Percentiles rank a stretch among this genome's conserved stretches.
Conservation (phyloP, 495 filamentous ascomycete genomes). For the Penicillium crystallinum region DNA sequence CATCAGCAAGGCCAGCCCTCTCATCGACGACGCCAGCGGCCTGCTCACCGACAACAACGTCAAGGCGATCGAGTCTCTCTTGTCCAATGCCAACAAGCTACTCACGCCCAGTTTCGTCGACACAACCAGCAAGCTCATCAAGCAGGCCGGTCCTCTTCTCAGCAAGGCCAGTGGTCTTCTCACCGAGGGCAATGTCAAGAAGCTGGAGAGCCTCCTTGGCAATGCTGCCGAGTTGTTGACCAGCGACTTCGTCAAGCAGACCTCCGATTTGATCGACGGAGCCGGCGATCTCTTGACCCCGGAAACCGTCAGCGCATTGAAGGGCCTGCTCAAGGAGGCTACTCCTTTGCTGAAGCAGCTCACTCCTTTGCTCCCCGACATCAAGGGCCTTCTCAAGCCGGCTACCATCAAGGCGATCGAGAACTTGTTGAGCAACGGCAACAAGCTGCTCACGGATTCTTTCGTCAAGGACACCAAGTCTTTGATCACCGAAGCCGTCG, state of each 20-base stretch:
- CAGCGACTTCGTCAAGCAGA: conserved; percentile 20
- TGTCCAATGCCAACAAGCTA: not conserved
- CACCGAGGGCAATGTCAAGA: conserved; percentile 26
- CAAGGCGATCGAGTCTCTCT: not conserved
- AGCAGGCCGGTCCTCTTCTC: conserved; percentile 32
- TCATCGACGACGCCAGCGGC: conserved; percentile 17
- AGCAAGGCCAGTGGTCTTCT: conserved; percentile 30
- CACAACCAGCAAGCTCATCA: conserved; percentile 29
- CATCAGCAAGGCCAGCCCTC: conserved; percentile 27
- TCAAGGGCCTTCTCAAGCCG: conserved; percentile 27
- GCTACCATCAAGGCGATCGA: conserved; percentile 32
- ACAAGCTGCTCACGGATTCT: conserved; percentile 30
- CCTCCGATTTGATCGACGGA: conserved; percentile 25
- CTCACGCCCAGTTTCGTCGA: conserved; percentile 14
- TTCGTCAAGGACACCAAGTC: conserved; percentile 34
- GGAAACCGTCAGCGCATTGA: conserved; percentile 34
- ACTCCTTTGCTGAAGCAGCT: not conserved
- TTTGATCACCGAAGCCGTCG: conserved; percentile 31
- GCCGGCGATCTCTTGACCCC: conserved; percentile 27
- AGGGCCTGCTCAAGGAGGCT: conserved; percentile 17
- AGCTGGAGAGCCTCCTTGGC: conserved; percentile 33
- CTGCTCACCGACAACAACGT: conserved; percentile 2
- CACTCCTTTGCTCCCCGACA: conserved; percentile 5
- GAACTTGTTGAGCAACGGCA: conserved; percentile 35
- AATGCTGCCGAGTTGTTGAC: conserved; percentile 37